These are phyloP conservation scores for Scheffersomyces illinoinensis DNA, from an alignment of 1,139 yeast species.

Conservation along the genomic window DNA sequence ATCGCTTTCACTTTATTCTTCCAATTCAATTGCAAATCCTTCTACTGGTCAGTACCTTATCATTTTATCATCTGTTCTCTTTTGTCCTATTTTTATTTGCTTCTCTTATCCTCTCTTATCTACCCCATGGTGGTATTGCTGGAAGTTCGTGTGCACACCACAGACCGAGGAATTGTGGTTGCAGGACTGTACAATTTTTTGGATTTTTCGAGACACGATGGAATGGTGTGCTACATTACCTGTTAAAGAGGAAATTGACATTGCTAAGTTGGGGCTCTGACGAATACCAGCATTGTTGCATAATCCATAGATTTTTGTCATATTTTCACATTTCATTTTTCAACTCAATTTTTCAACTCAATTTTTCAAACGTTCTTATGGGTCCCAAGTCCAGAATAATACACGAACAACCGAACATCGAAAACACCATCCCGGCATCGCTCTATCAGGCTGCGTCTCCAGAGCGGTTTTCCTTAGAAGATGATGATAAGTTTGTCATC, in stretches of 20 bases:
- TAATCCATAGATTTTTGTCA: not conserved
- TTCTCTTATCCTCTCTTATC: not conserved
- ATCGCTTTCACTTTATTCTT: not conserved
- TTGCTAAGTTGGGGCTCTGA: not conserved
- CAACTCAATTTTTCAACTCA: not conserved
- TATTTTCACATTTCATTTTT: not conserved
- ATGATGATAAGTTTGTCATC: conserved; percentile 44
- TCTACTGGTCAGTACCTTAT: not conserved
- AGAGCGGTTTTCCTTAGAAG: conserved; percentile 36
- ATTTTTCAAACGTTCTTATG: not conserved
- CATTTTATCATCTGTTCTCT: not conserved
- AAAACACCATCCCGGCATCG: conserved; percentile 39
- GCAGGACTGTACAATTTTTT: not conserved
- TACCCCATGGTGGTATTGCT: not conserved
- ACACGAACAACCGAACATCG: conserved; percentile 39
- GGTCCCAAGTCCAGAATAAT: conserved; percentile 18
- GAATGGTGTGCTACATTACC: too few relatives aligned
- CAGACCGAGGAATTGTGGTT: not conserved
- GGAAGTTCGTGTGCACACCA: not conserved
- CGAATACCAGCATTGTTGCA: not conserved
- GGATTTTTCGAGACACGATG: not conserved
- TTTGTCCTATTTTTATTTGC: too few relatives aligned
- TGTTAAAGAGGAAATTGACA: not conserved
- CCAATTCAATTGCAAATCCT: too few relatives aligned
- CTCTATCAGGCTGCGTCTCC: conserved; percentile 43